Base-by-base conservation (phyloP, 2,329 filamentous ascomycete species). In the Fusarium annulatum region DNA sequence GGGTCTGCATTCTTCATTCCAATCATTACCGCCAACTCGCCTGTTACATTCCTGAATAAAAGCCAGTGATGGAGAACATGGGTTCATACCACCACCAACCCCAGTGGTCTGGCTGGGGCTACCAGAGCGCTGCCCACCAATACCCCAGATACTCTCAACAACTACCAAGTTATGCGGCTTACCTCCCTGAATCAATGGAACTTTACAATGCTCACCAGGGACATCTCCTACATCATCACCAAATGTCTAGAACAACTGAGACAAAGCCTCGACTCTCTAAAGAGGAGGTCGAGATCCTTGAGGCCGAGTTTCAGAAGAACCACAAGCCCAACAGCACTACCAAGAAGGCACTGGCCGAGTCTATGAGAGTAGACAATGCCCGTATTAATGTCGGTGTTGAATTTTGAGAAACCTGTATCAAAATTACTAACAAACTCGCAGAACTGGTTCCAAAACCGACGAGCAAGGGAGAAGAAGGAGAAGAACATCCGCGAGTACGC, bases 381-480 rank as follows among this genome's bases (percentile, higher is more conserved):
- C 85, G 89, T 71, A 91, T 92, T 72, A 92, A 92, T 76, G 90
- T 91, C 81, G 74, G 82, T 82, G 21, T 42, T 57, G 15, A 19
- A 23, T 36, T 36, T 38, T 12, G 26, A 41, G 23, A 23, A 33
- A 38, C 15, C 53, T n/a, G 10, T n/a, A 9, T n/a, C 19, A 26
- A 36, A 26, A 36, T 52, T 52, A 67, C 82, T 85, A 77, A 85
- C 80, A 39, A 21, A n/a, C 16, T 48, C 18, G 15, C 59, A 92
- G 90, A 92, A 92, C 78, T 92, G 90, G 90, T 92, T 92, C 77
- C 90, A 92, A 75, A 92, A 92, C 78, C 85, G 90, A 67, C 86
- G 90, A 58, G 90, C 90, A 60, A 88, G 90, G 80, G 88, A 89
- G 71, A 91, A 91, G 86, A 90, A 91, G 78, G 88, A 91, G 79